Evolutionary conservation across 176 grass and related monocot species (phyloP).

Genomic region (Aegilops umbellulata): DNA sequence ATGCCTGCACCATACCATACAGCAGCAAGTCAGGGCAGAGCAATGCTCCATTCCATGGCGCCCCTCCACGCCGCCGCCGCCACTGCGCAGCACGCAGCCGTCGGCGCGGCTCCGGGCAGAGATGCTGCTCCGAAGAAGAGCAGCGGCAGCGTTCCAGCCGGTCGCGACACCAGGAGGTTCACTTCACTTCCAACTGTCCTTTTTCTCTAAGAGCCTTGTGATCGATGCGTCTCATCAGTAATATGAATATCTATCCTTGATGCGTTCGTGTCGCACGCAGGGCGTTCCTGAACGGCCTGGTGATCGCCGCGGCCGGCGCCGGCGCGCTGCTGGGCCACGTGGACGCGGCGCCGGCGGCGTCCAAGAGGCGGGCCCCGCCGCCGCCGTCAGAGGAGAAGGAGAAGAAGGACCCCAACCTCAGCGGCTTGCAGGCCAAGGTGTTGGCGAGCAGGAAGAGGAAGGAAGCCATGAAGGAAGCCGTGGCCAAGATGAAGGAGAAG

Average conservation of each 20-base stretch:
- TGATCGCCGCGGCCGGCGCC: constrained; percentile 30
- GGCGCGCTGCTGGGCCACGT: constrained; percentile 34
- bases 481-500: constrained; percentile 78
- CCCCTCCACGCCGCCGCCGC: constrained; percentile 10
- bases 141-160: not conserved
- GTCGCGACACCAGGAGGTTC: constrained; percentile 35
- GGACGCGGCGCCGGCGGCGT: constrained; percentile 46
- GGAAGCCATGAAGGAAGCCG: constrained; percentile 82
- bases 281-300: constrained; percentile 45
- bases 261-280: not conserved
- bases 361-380: constrained; percentile 51
- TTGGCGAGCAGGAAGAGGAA: constrained; percentile 83
- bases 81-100: not conserved
- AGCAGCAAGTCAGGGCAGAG: not conserved
- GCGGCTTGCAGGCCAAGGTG: constrained; percentile 69
- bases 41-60: constrained; percentile 45
- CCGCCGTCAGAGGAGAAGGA: constrained; percentile 33
- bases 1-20: not conserved
- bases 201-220: not conserved
- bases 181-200: not conserved
- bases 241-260: too few species aligned
- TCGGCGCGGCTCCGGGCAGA: not conserved
- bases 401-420: constrained; percentile 61
- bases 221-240: too few species aligned
- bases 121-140: constrained; percentile 15